These are phyloP conservation scores for Dioszegia hungarica DNA, from an alignment of 768 basidiomycete genomes.

Conservation along the genomic window DNA sequence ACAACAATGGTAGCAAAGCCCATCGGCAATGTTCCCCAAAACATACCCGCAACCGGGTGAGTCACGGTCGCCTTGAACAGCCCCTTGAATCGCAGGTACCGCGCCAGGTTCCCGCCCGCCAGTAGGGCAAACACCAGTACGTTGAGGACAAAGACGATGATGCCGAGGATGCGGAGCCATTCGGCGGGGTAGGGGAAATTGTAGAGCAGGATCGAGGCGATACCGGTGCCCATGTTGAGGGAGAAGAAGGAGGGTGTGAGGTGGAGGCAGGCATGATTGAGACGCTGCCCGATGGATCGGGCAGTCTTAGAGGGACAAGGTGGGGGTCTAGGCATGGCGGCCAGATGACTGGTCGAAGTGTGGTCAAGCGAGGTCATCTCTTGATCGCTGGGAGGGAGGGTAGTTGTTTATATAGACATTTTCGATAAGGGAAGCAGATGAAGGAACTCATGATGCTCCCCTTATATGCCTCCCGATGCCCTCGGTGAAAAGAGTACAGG, in stretches of 20 bases:
- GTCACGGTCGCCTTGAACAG: conserved; percentile 24
- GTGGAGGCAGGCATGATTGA: conserved; percentile 10
- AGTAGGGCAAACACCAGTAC: conserved; percentile 35
- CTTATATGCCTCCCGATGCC: too few species aligned
- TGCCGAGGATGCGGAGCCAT: conserved; percentile 34
- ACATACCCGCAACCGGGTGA: conserved; percentile 39
- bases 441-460: too few species aligned
- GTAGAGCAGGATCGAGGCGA: conserved; percentile 44
- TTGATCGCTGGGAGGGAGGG: too few species aligned
- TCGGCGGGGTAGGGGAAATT: conserved; percentile 45
- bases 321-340: too few species aligned
- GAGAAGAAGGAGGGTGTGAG: conserved; percentile 22
- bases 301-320: too few species aligned
- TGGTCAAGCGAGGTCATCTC: too few species aligned
- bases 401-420: too few species aligned
- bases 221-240: conserved; percentile 46
- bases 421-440: too few species aligned
- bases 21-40: conserved; percentile 46
- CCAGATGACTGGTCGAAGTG: too few species aligned
- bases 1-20: conserved; percentile 45
- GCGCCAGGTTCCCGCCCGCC: conserved; percentile 18
- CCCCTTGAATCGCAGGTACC: conserved; percentile 42
- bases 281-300: too few species aligned
- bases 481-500: too few species aligned
- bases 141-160: conserved; percentile 41